These are phyloP conservation scores for Melocanna baccifera DNA, from an alignment of 176 grass and related monocot genomes.

Conservation along the genomic window DNA sequence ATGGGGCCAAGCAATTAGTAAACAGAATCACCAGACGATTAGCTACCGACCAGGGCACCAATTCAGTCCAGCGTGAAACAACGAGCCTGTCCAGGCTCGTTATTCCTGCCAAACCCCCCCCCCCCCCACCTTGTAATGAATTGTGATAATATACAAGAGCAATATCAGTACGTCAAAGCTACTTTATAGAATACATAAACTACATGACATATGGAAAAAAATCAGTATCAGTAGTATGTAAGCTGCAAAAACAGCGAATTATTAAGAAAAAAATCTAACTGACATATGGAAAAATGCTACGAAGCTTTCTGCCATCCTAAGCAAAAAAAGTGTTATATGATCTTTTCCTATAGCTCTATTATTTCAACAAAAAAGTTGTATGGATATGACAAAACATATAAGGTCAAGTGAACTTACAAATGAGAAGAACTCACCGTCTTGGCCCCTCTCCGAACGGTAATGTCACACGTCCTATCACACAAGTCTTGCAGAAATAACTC, in stretches of 20 bases:
- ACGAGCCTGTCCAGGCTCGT: background rate
- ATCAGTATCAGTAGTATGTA: background rate
- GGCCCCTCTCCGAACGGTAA: constrained; percentile 68
- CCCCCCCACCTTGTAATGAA: background rate
- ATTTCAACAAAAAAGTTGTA: background rate
- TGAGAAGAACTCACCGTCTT: constrained; percentile 89
- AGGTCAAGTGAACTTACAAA: constrained; percentile 62
- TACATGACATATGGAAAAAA: background rate
- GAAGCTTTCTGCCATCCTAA: background rate
- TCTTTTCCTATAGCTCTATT: background rate
- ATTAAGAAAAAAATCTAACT: background rate
- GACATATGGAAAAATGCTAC: background rate
- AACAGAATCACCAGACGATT: background rate
- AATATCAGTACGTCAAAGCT: background rate
- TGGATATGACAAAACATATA: background rate
- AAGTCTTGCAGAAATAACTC: constrained; percentile 97
- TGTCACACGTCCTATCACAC: constrained; percentile 78
- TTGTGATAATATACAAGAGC: background rate
- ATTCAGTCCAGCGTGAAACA: background rate
- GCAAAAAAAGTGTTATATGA: background rate
- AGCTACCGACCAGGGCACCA: background rate
- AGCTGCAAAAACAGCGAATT: background rate
- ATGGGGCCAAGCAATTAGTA: background rate
- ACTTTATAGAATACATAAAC: background rate
- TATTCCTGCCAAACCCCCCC: background rate